Conservation (phyloP, 768 basidiomycete species). For the Boletus rubescentipes region DNA sequence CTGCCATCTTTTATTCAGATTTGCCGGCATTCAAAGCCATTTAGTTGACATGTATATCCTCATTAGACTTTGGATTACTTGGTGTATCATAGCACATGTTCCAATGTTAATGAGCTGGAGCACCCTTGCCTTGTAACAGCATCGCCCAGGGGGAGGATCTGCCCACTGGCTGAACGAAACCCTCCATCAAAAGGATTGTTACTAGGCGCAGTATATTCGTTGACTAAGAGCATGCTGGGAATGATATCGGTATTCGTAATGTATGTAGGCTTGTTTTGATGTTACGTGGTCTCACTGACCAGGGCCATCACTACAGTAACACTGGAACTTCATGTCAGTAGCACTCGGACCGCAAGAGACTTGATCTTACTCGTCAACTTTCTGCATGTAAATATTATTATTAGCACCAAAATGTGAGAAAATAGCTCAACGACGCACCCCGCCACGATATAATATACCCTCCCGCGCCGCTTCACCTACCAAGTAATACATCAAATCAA, state of each 20-base stretch:
- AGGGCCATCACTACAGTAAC: slow-evolving; percentile 71
- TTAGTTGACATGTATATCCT: slow-evolving; percentile 28
- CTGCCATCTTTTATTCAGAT: slow-evolving; percentile 11
- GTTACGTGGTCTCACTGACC: slow-evolving; percentile 59
- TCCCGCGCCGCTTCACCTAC: slow-evolving; percentile 64
- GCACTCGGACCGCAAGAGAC: neutral
- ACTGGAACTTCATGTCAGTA: slow-evolving; percentile 36
- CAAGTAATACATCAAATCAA: slow-evolving; percentile 4
- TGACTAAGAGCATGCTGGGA: neutral
- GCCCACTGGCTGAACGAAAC: neutral
- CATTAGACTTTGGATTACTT: slow-evolving; percentile 20
- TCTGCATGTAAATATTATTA: slow-evolving; percentile 41
- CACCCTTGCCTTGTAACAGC: neutral
- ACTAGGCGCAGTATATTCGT: neutral
- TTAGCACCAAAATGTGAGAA: slow-evolving; percentile 8
- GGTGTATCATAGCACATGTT: slow-evolving; percentile 31
- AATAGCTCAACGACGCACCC: slow-evolving; percentile 50
- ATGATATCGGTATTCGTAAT: neutral
- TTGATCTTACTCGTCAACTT: slow-evolving; percentile 71
- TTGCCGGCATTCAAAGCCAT: slow-evolving; percentile 21
- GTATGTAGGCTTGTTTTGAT: neutral
- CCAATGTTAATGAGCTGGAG: slow-evolving; percentile 12
- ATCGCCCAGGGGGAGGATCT: neutral
- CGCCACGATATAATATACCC: slow-evolving; percentile 66
- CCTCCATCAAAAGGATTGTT: neutral